Conservation (phyloP, 2,329 filamentous ascomycete species). For the Ophiocordyceps unilateralis region DNA sequence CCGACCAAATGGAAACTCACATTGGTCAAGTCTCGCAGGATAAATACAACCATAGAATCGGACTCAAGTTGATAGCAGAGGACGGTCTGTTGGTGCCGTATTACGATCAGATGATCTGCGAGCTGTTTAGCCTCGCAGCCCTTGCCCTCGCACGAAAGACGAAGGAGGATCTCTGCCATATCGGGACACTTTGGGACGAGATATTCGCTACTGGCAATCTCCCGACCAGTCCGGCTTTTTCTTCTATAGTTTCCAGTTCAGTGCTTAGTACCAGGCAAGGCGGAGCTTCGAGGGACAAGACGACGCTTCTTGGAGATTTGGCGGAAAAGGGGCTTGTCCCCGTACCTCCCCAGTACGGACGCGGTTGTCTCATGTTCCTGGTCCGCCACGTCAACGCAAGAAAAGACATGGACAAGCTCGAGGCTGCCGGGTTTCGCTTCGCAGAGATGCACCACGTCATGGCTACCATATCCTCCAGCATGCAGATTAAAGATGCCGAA, state of each 20-base stretch:
- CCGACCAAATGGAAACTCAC: conserved; percentile 57
- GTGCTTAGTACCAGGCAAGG: neutral
- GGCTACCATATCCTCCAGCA: conserved; percentile 48
- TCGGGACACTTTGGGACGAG: conserved; percentile 60
- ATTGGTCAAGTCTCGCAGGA: conserved; percentile 34
- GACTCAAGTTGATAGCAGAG: conserved; percentile 30
- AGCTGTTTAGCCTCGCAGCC: conserved; percentile 69
- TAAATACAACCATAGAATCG: conserved; percentile 15
- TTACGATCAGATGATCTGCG: conserved; percentile 63
- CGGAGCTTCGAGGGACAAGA: conserved; percentile 4
- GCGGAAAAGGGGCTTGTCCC: conserved; percentile 22
- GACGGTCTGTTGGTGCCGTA: conserved; percentile 43
- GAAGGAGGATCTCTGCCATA: conserved; percentile 40
- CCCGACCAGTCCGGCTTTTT: neutral
- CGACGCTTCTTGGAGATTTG: conserved; percentile 14
- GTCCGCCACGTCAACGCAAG: conserved; percentile 43
- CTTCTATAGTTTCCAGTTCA: neutral
- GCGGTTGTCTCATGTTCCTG: conserved; percentile 67
- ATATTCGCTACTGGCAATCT: conserved; percentile 46
- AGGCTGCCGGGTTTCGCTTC: conserved; percentile 64
- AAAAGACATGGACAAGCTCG: conserved; percentile 44
- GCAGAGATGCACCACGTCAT: conserved; percentile 51
- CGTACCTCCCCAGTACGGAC: conserved; percentile 30
- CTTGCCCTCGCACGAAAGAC: conserved; percentile 53
- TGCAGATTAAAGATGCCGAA: conserved; percentile 53